These are phyloP conservation scores for Candida namnaoensis DNA, from an alignment of 805 yeast genomes.

Conservation along the genomic window DNA sequence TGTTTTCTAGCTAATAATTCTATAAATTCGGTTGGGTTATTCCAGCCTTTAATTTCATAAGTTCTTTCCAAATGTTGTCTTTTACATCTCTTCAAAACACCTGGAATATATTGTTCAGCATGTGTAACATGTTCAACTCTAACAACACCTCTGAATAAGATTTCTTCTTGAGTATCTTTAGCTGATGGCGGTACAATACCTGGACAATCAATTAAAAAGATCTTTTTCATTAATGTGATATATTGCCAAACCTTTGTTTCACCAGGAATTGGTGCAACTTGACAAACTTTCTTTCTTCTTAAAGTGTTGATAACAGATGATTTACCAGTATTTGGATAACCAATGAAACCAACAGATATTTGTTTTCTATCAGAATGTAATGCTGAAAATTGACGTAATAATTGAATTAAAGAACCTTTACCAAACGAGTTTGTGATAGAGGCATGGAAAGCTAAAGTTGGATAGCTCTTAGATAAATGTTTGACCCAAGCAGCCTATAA, in stretches of 20 bases:
- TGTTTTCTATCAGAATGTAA: conserved; percentile 91
- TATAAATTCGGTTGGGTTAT: conserved; percentile 65
- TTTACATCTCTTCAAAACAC: conserved; percentile 76
- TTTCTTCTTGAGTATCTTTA: conserved; percentile 86
- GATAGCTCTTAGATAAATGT: conserved; percentile 82
- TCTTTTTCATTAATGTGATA: conserved; percentile 92
- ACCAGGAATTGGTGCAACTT: conserved; percentile 97
- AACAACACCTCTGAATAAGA: conserved; percentile 92
- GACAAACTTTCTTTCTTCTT: conserved; percentile 91
- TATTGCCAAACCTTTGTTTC: conserved; percentile 99
- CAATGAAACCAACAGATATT: conserved; percentile 94
- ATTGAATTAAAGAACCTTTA: conserved; percentile 91
- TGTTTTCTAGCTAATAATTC: conserved; percentile 88
- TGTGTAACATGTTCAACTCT: conserved; percentile 95
- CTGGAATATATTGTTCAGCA: conserved; percentile 94
- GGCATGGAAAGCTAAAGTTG: conserved; percentile 96
- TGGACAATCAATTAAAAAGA: conserved; percentile 94
- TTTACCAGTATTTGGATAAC: conserved; percentile 98
- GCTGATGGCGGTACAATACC: conserved; percentile 96
- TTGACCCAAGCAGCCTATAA: conserved; percentile 97
- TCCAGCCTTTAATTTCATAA: conserved; percentile 91
- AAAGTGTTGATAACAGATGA: conserved; percentile 92
- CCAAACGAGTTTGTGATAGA: conserved; percentile 96
- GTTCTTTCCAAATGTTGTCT: conserved; percentile 89
- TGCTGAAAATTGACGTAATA: conserved; percentile 85